Conservation (phyloP, 2,329 filamentous ascomycete species). For the Sporothrix mexicana region DNA sequence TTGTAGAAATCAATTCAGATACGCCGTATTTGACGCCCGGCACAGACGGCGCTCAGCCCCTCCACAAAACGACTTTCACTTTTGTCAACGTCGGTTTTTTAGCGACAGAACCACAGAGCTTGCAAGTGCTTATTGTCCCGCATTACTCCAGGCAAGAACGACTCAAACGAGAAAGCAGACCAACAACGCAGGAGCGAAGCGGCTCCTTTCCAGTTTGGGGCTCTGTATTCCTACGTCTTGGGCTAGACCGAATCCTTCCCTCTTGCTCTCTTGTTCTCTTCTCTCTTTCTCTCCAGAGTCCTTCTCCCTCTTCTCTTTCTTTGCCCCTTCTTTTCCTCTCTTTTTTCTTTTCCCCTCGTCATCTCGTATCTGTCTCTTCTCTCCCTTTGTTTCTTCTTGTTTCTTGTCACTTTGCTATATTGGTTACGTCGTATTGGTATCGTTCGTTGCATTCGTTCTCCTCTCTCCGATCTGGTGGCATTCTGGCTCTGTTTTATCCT, state of each 20-base stretch:
- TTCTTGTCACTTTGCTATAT: neutral
- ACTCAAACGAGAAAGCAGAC: no score
- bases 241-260: neutral
- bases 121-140: conserved; percentile 9
- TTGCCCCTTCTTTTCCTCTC: conserved; percentile 14
- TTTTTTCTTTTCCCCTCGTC: neutral
- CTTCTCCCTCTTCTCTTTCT: neutral
- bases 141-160: neutral
- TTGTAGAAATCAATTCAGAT: no score
- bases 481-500: neutral
- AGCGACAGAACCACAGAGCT: neutral
- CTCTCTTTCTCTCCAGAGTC: neutral
- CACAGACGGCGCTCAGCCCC: conserved; percentile 20
- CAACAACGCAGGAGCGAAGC: neutral
- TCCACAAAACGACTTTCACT: neutral
- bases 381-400: neutral
- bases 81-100: neutral
- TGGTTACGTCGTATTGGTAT: neutral
- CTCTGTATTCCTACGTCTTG: neutral
- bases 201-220: conserved; percentile 14
- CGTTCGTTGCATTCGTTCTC: neutral
- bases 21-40: conserved; percentile 2
- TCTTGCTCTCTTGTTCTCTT: neutral
- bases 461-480: neutral
- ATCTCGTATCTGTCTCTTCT: neutral